These are phyloP conservation scores for Nemania sp. DNA, from an alignment of 2,329 filamentous ascomycete species.

Conservation along the genomic window DNA sequence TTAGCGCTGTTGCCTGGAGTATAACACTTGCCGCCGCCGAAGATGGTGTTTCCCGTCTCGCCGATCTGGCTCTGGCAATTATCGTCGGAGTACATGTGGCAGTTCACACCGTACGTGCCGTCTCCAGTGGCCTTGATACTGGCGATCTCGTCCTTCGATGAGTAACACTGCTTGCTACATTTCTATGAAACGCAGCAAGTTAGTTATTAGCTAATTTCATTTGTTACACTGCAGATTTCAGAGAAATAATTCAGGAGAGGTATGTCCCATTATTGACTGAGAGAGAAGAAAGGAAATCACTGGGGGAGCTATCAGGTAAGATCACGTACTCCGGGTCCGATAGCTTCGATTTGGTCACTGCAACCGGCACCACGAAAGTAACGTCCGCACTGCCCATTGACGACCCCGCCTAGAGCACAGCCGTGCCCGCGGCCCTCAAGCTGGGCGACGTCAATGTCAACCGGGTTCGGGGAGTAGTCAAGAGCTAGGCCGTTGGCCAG, in stretches of 20 bases:
- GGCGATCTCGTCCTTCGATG: background rate
- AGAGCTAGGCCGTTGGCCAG: too few species aligned
- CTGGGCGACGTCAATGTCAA: background rate
- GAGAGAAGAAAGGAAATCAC: too few species aligned
- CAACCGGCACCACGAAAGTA: background rate
- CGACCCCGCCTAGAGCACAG: background rate
- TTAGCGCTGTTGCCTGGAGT: background rate
- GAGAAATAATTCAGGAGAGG: too few species aligned
- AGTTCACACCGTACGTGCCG: background rate
- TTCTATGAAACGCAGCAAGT: background rate
- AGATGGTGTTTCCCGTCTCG: background rate
- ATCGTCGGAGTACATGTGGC: background rate
- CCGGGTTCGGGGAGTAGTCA: background rate
- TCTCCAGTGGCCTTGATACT: background rate
- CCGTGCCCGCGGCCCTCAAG: background rate
- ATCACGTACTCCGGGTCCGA: background rate
- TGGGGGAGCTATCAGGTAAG: too few species aligned
- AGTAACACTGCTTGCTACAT: background rate
- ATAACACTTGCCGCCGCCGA: background rate
- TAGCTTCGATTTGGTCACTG: background rate
- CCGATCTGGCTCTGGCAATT: constrained; percentile 1
- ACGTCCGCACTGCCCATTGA: background rate
- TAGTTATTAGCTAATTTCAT: background rate
- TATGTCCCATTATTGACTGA: too few species aligned
- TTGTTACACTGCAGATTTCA: background rate